Percentiles rank a stretch among this genome's conserved stretches.
Evolutionary conservation across 805 yeast genomes (phyloP).

Genomic region (Candida koratica): DNA sequence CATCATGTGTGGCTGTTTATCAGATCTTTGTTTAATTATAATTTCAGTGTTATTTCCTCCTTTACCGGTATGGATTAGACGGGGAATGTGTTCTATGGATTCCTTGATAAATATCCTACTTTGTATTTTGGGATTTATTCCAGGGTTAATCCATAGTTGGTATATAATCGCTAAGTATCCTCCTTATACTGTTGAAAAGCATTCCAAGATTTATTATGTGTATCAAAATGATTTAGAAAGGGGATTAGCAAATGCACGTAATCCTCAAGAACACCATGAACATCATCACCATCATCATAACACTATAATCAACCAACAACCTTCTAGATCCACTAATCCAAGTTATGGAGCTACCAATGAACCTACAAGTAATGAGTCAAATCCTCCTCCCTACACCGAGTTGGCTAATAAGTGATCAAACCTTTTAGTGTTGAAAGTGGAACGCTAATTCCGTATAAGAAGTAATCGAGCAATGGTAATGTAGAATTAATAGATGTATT

Average conservation of each 20-base stretch:
- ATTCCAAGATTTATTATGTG: constrained; percentile 32
- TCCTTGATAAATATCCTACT: constrained; percentile 40
- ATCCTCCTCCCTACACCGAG: constrained; percentile 17
- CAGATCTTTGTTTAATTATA: constrained; percentile 56
- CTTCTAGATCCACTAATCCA: constrained; percentile 11
- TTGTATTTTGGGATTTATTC: constrained; percentile 46
- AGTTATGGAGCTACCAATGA: constrained; percentile 30
- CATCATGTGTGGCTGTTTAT: constrained; percentile 27
- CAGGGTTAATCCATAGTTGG: constrained; percentile 50
- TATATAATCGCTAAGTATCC: constrained; percentile 47
- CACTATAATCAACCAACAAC: constrained; percentile 14
- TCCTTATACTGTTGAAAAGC: constrained; percentile 27
- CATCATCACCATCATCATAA: constrained; percentile 14
- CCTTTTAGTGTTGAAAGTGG: too few species aligned
- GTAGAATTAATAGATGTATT: not conserved
- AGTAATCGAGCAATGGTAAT: too few species aligned
- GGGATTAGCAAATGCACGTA: constrained; percentile 11
- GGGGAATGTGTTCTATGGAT: constrained; percentile 58
- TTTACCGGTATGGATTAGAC: constrained; percentile 62
- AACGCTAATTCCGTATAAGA: too few species aligned
- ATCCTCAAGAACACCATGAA: constrained; percentile 21
- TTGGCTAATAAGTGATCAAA: constrained; percentile 5
- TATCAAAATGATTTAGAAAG: constrained; percentile 34
- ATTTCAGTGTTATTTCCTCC: constrained; percentile 70
- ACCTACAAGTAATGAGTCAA: constrained; percentile 21